Base-by-base conservation (phyloP, 2,329 filamentous ascomycete species). In the Aspergillus sp. region DNA sequence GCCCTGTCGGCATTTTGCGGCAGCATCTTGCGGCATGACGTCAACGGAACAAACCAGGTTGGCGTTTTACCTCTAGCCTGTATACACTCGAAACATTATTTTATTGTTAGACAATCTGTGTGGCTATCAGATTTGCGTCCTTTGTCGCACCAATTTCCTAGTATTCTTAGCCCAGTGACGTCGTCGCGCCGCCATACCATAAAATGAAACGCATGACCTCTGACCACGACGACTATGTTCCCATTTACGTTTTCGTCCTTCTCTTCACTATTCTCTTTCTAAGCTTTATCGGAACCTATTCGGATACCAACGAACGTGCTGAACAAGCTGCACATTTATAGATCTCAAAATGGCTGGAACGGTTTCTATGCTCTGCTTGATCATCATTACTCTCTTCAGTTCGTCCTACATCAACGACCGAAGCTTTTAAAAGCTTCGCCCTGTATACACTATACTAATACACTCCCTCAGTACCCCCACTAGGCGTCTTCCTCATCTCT, bases 401-500 rank as follows among this genome's bases (percentile, higher is more conserved):
- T 70, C 62, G 75, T 37, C 12, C 35, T 37, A 37, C 35, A 19
- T 17, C 23, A 21, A 7, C 27, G 15, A 48, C 4, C 15, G 5
- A 6, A 12, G 40, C 5, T 35, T 39, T 25, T n/a, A 11, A 19
- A 12, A 21, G 21, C 25, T 14, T 21, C 21, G 8, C 46, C 5
- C 9, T 8, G 1, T 31, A 31, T 31, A 31, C 27, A 31, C 27
- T 19, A 40, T 37, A 45, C 43, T 45, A 15, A 37, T 33, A 9
- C 9, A 1, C 21, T 11, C 9, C 12, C 44, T 17, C 23, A 90
- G 87, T 88, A 58, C 87, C 87, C 52, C 87, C 87, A 14, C 71
- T 87, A 55, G 87, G 86, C 50, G 86, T 88, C 45, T 87, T 80
- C 69, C 74, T 83, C 49, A 82, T 90, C 52, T 82, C 86, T 56